phyloP scores from a whole-genome alignment of 768 basidiomycete genomes.

The Suillus paluster region DNA sequence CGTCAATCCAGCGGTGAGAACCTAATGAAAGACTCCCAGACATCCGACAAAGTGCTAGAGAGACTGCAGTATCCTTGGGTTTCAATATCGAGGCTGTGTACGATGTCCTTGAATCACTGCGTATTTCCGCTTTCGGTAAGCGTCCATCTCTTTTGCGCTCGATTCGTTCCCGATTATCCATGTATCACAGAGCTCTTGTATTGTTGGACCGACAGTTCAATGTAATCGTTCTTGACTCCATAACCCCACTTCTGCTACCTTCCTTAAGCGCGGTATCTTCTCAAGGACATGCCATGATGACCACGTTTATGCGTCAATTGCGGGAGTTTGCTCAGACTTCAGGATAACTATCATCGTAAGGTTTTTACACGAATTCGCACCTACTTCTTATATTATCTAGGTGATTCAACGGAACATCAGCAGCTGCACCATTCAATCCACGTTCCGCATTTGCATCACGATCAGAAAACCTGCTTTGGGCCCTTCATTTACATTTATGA shows the following conservation, averaged over 20 bases:
- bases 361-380: constrained; percentile 7
- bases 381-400: constrained; percentile 37
- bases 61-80: constrained; percentile 60
- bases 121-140: constrained; percentile 34
- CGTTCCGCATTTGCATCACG: constrained; percentile 39
- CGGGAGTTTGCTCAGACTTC: constrained; percentile 49
- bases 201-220: constrained; percentile 29
- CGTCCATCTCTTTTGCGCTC: constrained; percentile 16
- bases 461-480: constrained; percentile 73
- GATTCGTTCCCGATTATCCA: constrained; percentile 10
- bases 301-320: constrained; percentile 68
- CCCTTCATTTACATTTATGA: constrained; percentile 72
- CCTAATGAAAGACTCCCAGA: constrained; percentile 24
- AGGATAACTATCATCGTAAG: constrained; percentile 59
- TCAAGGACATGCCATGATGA: constrained; percentile 79
- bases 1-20: neutral
- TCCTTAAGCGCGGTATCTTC: constrained; percentile 67
- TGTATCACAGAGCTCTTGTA: constrained; percentile 15
- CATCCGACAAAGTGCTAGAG: constrained; percentile 45
- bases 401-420: constrained; percentile 63
- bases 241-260: constrained; percentile 68
- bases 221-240: constrained; percentile 67
- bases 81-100: constrained; percentile 62
- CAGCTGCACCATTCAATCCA: constrained; percentile 35
- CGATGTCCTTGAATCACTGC: constrained; percentile 51